Base-by-base conservation (phyloP, 768 basidiomycete species). In the Pholiota conissans region DNA sequence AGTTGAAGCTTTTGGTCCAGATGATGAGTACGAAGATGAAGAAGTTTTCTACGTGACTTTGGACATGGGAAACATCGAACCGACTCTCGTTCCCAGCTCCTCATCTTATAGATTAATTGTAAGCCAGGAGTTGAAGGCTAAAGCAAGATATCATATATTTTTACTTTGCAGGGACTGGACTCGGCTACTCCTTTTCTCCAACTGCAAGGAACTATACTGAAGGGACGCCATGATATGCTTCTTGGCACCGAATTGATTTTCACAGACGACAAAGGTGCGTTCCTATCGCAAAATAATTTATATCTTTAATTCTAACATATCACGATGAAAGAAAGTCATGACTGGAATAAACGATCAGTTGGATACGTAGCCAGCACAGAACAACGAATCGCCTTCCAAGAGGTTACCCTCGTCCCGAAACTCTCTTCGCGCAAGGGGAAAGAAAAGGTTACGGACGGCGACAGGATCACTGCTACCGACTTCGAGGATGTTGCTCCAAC, bases 181-280 rank as follows among this genome's bases (percentile, higher is more conserved):
- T 89, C 89, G 0, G 83, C 89, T 0, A 87, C 84, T 0, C 91
- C 91, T 0, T 91, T 84, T 61, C 70, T 93, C 20, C 91, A 93
- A 62, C 76, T 93, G 0, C 85, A 87, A 4, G 90, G 90, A 2
- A 87, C 88, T 1, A 77, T 91, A 18, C 78, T 92, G 60, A 85
- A 85, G 68, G 91, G 91, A 0, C 73, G 77, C 34, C 85, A 91
- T 58, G 83, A 89, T 55, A 66, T 75, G 16, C 76, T 93, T 3
- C 73, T 93, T 2, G 91, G 91, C 2, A 88, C 89, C 0, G 91
- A 93, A 64, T 71, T 93, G 24, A 65, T 93, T 18, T 92, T 93
- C 68, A 80, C 83, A 0, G 90, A 91, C 55, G 79, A 79, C 30
- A 85, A 85, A 75, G 81, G 87, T 54, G 28, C 27, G 51, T 29